Evolutionary conservation across 1,139 yeast genomes (phyloP), one percentile per base, ranked within the genome.

Genomic region (Candida smagusa): DNA sequence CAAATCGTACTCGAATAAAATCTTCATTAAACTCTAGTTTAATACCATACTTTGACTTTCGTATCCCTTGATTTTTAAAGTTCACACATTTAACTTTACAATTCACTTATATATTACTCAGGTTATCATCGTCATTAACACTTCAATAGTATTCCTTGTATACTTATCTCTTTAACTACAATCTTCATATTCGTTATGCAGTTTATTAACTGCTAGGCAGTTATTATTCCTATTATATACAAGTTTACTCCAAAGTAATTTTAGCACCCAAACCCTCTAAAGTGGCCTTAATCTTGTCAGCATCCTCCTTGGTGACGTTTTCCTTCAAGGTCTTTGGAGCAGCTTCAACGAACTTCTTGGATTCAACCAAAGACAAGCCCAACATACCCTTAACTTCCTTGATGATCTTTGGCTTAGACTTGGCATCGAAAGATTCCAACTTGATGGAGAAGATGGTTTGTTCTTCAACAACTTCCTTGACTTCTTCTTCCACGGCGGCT

Each of bases 201-300:
- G 19, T 16, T 16, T 16, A 16, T 16, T 16, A 16, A 16, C 19
- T 16, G 19, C 19, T 16, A 16, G 19, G 19, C 19, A 16, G 19
- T 16, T 16, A 16, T 16, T 16, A 16, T 16, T 16, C 19, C 19
- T 16, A 16, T 16, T 45, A 48, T 47, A 44, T 48, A 49, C 51
- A 50, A 45, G 52, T 30, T 33, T 81, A 92, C 73, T 92, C 98
- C 64, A 92, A 74, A 43, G 79, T 55, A 56, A 92, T 77, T 78
- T 92, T 92, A 50, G 96, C 98, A 60, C 98, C 98, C 56, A 89
- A 79, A 42, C 82, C 95, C 72, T 92, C 98, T 61, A 94, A 77
- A 45, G 96, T 81, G 48, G 86, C 77, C 76, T 92, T 92, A 63
- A 92, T 86, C 77, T 86, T 85, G 54, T 86, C 95, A 46, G 94